Evolutionary conservation across 2,329 filamentous ascomycete genomes (phyloP).

Genomic region (Pseudogymnoascus sp.): DNA sequence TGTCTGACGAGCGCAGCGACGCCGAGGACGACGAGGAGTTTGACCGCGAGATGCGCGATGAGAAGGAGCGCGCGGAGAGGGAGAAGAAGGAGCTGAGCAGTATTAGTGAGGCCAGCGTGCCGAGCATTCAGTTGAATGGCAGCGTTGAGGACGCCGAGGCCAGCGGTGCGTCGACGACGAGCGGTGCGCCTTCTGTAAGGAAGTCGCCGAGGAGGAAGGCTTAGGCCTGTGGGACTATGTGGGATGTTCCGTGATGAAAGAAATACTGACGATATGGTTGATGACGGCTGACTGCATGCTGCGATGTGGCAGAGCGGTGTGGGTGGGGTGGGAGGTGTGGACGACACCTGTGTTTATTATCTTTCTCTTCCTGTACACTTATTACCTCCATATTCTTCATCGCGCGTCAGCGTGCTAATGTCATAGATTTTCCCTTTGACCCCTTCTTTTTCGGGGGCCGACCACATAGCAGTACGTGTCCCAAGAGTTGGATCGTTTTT

Average conservation of each 20-base stretch:
- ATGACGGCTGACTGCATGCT: neutral
- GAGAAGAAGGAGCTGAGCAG: conserved; percentile 19
- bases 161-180: conserved; percentile 13
- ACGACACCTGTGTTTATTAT: neutral
- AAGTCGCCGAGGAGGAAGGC: conserved; percentile 13
- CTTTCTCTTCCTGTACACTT: neutral
- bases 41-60: conserved; percentile 22
- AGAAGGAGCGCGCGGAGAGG: conserved; percentile 27
- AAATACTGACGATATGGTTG: neutral
- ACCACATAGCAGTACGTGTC: too few relatives aligned
- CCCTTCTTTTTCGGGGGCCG: neutral
- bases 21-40: conserved; percentile 46
- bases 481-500: neutral
- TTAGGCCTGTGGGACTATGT: neutral
- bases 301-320: neutral
- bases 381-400: neutral
- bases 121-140: conserved; percentile 9
- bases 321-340: neutral
- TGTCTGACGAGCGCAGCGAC: conserved; percentile 65
- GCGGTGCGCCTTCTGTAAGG: conserved; percentile 23
- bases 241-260: neutral
- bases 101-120: conserved; percentile 13
- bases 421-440: neutral
- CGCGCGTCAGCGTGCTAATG: neutral
- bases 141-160: neutral